Base-by-base conservation (phyloP, 2,329 filamentous ascomycete species). In the Exophiala phaeomuriformis region DNA sequence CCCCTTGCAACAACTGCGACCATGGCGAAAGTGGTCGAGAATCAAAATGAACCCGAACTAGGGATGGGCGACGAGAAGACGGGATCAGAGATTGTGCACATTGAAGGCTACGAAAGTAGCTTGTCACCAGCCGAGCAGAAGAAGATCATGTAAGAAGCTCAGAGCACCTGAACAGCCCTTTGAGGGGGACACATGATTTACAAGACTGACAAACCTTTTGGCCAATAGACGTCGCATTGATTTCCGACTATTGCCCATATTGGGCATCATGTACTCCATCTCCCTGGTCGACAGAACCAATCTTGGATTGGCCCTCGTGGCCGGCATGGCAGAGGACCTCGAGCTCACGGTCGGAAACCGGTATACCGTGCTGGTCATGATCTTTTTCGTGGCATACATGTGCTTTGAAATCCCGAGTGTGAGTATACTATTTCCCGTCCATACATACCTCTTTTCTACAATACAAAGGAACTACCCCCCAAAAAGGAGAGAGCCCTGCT, bases 361-460 rank as follows among this genome's bases (percentile, higher is more conserved):
- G 5, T 47, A 43, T 61, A 83, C 81, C 1, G 77, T 86, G 3
- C 77, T 81, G 28, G 86, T 87, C 54, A 83, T 87, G 69, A 84
- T 87, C 65, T 86, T 86, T 67, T 86, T 83, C 9, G 76, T 87
- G 53, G 75, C 82, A 3, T 81, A 77, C 63, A 83, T 87, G 37
- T 75, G 77, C 5, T 86, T 43, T 3, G 40, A 43, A 29, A 69
- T 87, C 6, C 84, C 84, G 0, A 65, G 35, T 9, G n/a, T 39
- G 19, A 19, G 19, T 19, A 19, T 19, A 19, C 19, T 19, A 19
- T 19, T 19, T 19, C 19, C 19, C 19, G 19, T 1, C 2, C 19
- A 19, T 19, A 19, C 19, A 19, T 19, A 19, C 2, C 19, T 19
- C 19, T 19, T 19, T 19, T 19, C n/a, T 1, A 19, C 19, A 19